phyloP scores from a whole-genome alignment of 2,329 filamentous ascomycete genomes.

The Calycina herbarum region DNA sequence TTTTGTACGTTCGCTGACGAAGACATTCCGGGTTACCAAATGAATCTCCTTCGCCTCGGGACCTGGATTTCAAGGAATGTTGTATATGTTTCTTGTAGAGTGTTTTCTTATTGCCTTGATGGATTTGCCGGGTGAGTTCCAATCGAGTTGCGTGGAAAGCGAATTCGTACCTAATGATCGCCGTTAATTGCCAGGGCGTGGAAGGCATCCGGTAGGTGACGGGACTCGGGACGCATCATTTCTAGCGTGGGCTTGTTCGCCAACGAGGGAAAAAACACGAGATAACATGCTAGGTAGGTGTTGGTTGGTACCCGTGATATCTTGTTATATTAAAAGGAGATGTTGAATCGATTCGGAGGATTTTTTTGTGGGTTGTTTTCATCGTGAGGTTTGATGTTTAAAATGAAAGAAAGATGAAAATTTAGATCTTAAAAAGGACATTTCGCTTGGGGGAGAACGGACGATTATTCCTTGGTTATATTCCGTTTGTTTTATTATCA shows the following conservation, averaged over 20 bases:
- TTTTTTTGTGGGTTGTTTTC: not conserved
- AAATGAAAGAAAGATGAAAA: not conserved
- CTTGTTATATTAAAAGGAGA: not conserved
- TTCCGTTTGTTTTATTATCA: constrained; percentile 9
- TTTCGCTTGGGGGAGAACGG: not conserved
- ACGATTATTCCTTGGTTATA: constrained; percentile 5
- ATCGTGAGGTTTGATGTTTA: not conserved
- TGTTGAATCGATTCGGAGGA: not conserved
- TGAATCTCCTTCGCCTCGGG: not conserved
- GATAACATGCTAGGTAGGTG: not conserved
- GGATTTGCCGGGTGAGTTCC: not conserved
- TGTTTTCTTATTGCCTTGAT: not conserved
- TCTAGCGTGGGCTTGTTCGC: constrained; percentile 1
- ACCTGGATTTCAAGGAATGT: not conserved
- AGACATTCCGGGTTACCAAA: not conserved
- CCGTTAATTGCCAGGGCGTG: not conserved
- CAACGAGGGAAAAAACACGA: not conserved
- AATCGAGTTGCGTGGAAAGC: not conserved
- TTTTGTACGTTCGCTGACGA: not conserved
- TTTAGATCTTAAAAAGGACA: too few species aligned
- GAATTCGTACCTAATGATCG: constrained; percentile 1
- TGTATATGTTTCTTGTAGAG: not conserved
- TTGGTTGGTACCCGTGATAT: not conserved
- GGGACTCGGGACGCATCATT: constrained; percentile 3
- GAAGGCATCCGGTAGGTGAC: constrained; percentile 14